phyloP scores from a whole-genome alignment of 2,329 filamentous ascomycete species.

The Cryoendolithus antarcticus region DNA sequence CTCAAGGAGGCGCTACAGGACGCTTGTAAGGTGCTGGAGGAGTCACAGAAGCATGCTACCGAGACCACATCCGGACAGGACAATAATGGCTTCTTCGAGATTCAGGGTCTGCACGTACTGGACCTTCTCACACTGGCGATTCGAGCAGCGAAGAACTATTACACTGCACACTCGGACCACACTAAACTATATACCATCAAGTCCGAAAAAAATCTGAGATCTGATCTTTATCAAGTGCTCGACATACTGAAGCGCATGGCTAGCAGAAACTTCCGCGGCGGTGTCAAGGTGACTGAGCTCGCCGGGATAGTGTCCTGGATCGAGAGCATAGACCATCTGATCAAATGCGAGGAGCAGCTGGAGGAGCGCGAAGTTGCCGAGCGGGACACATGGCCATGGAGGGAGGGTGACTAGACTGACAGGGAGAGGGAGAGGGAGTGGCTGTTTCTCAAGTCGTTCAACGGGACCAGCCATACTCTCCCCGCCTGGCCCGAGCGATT shows the following conservation, averaged over 20 bases:
- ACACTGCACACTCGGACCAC: slow-evolving; percentile 81
- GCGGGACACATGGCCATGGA: slow-evolving; percentile 67
- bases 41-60: slow-evolving; percentile 30
- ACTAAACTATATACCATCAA: slow-evolving; percentile 77
- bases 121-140: slow-evolving; percentile 91
- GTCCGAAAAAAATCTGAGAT: slow-evolving; percentile 71
- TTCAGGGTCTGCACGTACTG: slow-evolving; percentile 83
- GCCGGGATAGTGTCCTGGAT: slow-evolving; percentile 70
- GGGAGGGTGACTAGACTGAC: slow-evolving; percentile 59
- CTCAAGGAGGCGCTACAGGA: slow-evolving; percentile 56
- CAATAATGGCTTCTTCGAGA: slow-evolving; percentile 63
- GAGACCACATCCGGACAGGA: slow-evolving; percentile 12
- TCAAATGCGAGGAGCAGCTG: slow-evolving; percentile 63
- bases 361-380: slow-evolving; percentile 63
- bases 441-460: slow-evolving; percentile 68
- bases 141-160: slow-evolving; percentile 88
- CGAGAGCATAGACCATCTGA: slow-evolving; percentile 60
- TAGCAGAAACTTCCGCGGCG: slow-evolving; percentile 70
- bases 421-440: slow-evolving; percentile 67
- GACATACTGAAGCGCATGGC: slow-evolving; percentile 90
- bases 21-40: slow-evolving; percentile 54
- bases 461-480: slow-evolving; percentile 43
- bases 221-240: slow-evolving; percentile 73
- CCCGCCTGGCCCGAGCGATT: slow-evolving; percentile 53
- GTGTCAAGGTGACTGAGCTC: slow-evolving; percentile 67